Evolutionary conservation across 2,329 filamentous ascomycete genomes (phyloP).

Genomic region (Diaporthe humulicola): DNA sequence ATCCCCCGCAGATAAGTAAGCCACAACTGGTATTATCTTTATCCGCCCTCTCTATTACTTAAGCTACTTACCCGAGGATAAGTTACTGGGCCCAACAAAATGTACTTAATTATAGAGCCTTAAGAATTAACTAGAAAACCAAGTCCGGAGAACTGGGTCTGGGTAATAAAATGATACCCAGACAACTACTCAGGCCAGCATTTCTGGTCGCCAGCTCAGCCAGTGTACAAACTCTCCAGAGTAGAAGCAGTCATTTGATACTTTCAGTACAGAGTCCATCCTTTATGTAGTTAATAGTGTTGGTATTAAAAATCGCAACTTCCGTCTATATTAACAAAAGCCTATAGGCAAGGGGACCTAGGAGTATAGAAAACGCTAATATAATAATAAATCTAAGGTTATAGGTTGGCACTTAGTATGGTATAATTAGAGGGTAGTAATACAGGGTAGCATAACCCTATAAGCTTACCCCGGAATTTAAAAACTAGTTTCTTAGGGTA

Average conservation of each 20-base stretch:
- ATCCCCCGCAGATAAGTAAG: not conserved
- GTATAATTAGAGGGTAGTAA: not conserved
- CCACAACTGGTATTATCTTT: not conserved
- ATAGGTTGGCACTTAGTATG: not conserved
- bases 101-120: not conserved
- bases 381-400: not conserved
- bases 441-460: not conserved
- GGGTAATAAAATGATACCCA: not conserved
- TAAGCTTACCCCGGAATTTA: slow-evolving; percentile 9
- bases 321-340: no score
- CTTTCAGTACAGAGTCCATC: no score
- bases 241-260: no score
- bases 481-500: not conserved
- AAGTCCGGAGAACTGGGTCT: slow-evolving; percentile 17
- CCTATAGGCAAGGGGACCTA: no score
- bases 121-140: not conserved
- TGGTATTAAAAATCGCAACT: not conserved
- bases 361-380: not conserved
- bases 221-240: not conserved
- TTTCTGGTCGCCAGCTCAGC: no score
- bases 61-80: not conserved
- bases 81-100: not conserved
- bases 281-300: no score
- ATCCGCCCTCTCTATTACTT: not conserved
- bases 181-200: no score